Conservation (phyloP, 441 rosid genomes). For the Erysimum pusillum region DNA sequence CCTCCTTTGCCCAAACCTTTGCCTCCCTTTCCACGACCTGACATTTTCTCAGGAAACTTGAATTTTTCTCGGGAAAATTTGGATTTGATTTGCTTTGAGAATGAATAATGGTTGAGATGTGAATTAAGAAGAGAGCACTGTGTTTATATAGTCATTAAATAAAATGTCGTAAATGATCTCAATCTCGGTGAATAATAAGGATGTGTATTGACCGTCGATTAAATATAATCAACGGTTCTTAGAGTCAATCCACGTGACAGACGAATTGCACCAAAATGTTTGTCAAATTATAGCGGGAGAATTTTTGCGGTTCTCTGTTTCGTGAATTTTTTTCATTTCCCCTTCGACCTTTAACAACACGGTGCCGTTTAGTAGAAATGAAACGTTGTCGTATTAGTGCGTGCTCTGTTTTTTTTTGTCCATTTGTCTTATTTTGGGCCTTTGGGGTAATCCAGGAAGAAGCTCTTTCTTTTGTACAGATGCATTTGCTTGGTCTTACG, state of each 20-base stretch:
- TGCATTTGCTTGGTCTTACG: no score
- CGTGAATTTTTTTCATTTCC: no score
- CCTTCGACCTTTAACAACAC: no score
- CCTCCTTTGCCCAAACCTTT: conserved; percentile 41
- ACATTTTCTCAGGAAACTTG: not conserved
- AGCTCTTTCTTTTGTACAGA: no score
- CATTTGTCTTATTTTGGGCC: no score
- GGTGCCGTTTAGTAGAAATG: no score
- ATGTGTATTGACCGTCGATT: conserved; percentile 14
- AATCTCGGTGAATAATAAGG: not conserved
- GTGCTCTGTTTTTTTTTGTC: no score
- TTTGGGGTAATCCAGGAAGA: no score
- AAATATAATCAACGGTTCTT: conserved; percentile 25
- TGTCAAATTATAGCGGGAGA: not conserved
- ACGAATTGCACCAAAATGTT: not conserved
- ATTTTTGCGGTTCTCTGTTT: not conserved
- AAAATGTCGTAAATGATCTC: not conserved
- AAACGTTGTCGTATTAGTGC: no score
- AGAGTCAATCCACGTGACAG: conserved; percentile 32
- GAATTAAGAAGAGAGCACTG: not conserved
- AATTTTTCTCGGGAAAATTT: not conserved
- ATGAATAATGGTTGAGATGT: not conserved
- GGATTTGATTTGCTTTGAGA: not conserved
- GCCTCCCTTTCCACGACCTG: conserved; percentile 43
- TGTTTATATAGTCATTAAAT: not conserved